phyloP scores from a whole-genome alignment of 306 rosid genomes.

The Prunus armeniaca region DNA sequence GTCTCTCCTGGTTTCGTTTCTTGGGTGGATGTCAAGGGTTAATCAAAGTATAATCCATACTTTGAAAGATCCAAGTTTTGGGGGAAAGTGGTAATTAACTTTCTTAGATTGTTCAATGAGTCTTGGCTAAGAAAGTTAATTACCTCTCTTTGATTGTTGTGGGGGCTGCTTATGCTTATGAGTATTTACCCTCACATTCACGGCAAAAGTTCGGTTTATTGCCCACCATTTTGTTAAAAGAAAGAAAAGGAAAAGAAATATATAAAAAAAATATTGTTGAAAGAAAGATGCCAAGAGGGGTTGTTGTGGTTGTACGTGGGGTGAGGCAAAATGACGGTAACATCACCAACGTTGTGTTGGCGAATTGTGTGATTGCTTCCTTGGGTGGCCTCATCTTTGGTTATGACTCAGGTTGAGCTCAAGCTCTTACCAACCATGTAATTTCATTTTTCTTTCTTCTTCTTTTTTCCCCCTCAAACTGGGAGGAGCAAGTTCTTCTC shows the following conservation, averaged over 20 bases:
- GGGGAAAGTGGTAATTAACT: not conserved
- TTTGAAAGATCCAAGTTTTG: not conserved
- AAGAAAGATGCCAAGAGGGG: slow-evolving; percentile 36
- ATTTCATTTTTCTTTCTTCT: not conserved
- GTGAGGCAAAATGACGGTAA: slow-evolving; percentile 21
- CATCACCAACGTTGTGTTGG: slow-evolving; percentile 21
- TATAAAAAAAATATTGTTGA: not conserved
- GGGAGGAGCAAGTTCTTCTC: too few relatives aligned
- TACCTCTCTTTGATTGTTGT: not conserved
- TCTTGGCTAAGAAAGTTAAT: not conserved
- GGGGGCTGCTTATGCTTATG: not conserved
- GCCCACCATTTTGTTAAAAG: not conserved
- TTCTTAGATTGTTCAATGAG: not conserved
- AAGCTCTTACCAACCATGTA: not conserved
- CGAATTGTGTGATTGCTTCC: slow-evolving; percentile 43
- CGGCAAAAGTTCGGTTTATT: not conserved
- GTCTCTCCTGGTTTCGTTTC: too few relatives aligned
- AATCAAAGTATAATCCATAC: not conserved
- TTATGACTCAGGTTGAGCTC: slow-evolving; percentile 39
- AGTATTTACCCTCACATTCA: not conserved
- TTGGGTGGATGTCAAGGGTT: not conserved
- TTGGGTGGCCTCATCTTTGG: slow-evolving; percentile 56
- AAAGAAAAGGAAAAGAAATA: not conserved
- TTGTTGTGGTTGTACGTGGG: slow-evolving; percentile 24
- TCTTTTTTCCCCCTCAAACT: too few relatives aligned